Percentiles rank a stretch among this genome's conserved stretches.
Evolutionary conservation across 2,329 filamentous ascomycete species (phyloP).

Genomic region (Calonectria pseudoturangicola): DNA sequence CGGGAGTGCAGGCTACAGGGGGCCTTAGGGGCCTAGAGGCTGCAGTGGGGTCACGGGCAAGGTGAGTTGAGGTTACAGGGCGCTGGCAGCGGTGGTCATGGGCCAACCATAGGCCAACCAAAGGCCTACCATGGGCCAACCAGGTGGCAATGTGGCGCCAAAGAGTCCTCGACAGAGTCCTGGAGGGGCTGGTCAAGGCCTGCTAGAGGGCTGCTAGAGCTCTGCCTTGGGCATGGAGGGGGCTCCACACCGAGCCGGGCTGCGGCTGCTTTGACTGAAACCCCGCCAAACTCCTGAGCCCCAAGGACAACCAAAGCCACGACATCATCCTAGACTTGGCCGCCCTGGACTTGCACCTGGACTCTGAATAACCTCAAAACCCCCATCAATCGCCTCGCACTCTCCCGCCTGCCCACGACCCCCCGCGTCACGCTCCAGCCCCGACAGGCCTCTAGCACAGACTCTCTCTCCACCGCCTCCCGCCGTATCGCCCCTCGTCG

Average conservation of each 20-base stretch:
- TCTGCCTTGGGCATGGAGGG: conserved; percentile 5
- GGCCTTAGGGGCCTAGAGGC: conserved; percentile 16
- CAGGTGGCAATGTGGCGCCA: conserved; percentile 34
- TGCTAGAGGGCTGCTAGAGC: not conserved
- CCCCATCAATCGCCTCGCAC: conserved; percentile 3
- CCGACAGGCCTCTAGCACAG: not conserved
- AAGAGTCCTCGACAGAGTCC: conserved; percentile 36
- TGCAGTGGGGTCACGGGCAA: conserved; percentile 20
- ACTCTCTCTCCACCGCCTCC: not conserved
- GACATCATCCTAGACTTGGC: conserved; percentile 33
- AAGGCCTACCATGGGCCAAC: not conserved
- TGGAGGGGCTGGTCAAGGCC: not conserved
- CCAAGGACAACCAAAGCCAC: conserved; percentile 37
- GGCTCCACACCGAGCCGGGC: conserved; percentile 31
- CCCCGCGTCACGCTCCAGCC: not conserved
- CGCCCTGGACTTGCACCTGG: conserved; percentile 15
- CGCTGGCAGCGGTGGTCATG: conserved; percentile 25
- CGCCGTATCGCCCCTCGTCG: conserved; percentile 29
- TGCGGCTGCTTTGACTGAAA: conserved; percentile 47
- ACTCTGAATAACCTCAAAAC: conserved; percentile 27
- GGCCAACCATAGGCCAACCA: conserved; percentile 8
- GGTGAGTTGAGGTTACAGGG: not conserved
- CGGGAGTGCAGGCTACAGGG: conserved; percentile 22
- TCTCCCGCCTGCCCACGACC: not conserved
- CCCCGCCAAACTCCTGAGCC: conserved; percentile 55